phyloP scores from a whole-genome alignment of 768 basidiomycete species.

The Panellus pusillus region DNA sequence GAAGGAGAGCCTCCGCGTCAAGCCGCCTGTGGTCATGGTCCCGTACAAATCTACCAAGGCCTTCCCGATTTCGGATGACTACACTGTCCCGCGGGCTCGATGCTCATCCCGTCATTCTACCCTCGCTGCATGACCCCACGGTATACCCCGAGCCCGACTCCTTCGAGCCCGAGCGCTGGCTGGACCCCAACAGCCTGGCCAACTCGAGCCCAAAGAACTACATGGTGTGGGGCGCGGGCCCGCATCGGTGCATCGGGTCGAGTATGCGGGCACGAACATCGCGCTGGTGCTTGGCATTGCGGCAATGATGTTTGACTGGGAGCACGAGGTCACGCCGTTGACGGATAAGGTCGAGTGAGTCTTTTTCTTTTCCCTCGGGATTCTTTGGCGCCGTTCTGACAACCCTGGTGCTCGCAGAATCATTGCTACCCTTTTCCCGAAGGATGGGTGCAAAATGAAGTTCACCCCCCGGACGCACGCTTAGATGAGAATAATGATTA shows the following conservation, averaged over 20 bases:
- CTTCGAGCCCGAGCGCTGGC: constrained; percentile 90
- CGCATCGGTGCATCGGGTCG: constrained; percentile 88
- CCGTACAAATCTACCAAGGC: constrained; percentile 89
- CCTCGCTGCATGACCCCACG: constrained; percentile 85
- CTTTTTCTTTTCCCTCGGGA: not conserved
- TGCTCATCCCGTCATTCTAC: constrained; percentile 95
- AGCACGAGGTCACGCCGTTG: constrained; percentile 78
- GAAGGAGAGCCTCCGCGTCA: constrained; percentile 88
- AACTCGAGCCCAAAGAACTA: constrained; percentile 91
- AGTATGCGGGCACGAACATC: constrained; percentile 93
- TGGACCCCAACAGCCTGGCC: constrained; percentile 77
- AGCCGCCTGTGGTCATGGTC: constrained; percentile 97
- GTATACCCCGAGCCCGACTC: constrained; percentile 86
- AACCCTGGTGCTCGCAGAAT: constrained; percentile 48
- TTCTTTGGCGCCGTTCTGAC: constrained; percentile 3
- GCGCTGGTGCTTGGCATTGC: constrained; percentile 84
- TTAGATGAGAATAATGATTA: constrained; percentile 8
- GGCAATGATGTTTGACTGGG: constrained; percentile 75
- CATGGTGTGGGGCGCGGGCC: constrained; percentile 92
- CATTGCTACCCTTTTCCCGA: constrained; percentile 96
- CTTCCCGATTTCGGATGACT: constrained; percentile 90
- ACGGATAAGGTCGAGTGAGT: constrained; percentile 84
- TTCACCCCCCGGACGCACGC: constrained; percentile 57
- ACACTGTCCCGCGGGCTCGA: constrained; percentile 90
- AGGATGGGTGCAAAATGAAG: constrained; percentile 84